Evolutionary conservation across 164 flowering plant species (phyloP), one percentile per base, ranked within the genome.

Genomic region (Cinnamomum micranthum): DNA sequence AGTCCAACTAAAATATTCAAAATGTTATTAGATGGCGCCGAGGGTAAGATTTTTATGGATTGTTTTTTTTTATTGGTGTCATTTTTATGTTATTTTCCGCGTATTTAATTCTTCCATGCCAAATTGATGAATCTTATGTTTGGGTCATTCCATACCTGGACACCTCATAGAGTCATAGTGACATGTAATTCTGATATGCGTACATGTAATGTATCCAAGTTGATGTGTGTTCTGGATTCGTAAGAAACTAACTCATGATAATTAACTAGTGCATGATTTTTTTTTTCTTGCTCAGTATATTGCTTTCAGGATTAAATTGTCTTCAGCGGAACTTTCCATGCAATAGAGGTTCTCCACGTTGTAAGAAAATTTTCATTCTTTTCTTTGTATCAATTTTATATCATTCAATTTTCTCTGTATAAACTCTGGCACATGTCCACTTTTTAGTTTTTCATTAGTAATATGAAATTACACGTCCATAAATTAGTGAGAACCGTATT

Each of bases 301-400:
- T 88, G 69, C 86, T 87, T 71, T 70, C 82, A 25, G 93, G 94
- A 65, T 73, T 90, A 74, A 77, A 82, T 73, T 94, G 98, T 75
- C 90, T 92, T 69, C 95, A 92, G 50, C 70, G 85, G 23, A 80
- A 84, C 68, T 94, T 91, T 74, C 89, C 93, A 14, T 94, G 98
- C 85, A 77, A 81, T 77, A 77, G 88, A 67, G 91, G 83, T 62
- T 3, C 76, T n/a, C 90, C 89, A 76, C 72, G 65, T 11, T 87
- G 94, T 92, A 82, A 88, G 94, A 81, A 25, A 68, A 50, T 65
- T 69, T 50, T 72, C 15, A 14, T 65, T 58, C 50, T 73, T 12
- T 24, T n/a, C 69, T 20, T 72, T 72, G 24, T 35, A 35, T 35
- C 41, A 35, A 35, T 35, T 35, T 35, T 35, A 35, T 0, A 35